phyloP scores from a whole-genome alignment of 495 filamentous ascomycete genomes.

The Hamigera avellanea region DNA sequence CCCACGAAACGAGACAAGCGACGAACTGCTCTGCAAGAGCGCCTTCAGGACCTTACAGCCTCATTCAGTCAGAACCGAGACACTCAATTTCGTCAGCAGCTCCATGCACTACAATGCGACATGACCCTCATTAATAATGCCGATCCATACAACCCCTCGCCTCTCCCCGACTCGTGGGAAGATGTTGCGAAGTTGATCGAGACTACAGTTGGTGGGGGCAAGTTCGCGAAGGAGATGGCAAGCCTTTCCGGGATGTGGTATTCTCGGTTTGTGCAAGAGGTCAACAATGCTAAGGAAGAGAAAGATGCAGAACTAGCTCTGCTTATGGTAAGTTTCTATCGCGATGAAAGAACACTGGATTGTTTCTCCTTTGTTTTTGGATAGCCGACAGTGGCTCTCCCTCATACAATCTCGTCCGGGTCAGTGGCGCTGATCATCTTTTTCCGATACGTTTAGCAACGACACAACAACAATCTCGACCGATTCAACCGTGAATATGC shows the following conservation, averaged over 20 bases:
- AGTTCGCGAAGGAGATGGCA: constrained; percentile 43
- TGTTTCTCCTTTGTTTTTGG: no score
- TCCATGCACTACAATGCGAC: constrained; percentile 80
- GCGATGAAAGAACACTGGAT: no score
- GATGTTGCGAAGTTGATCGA: constrained; percentile 56
- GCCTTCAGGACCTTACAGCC: constrained; percentile 57
- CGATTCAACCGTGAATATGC: constrained; percentile 29
- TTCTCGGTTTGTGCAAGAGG: constrained; percentile 64
- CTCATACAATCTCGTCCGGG: not conserved
- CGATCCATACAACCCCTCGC: constrained; percentile 60
- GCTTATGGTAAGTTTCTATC: constrained; percentile 64
- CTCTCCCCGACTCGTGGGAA: constrained; percentile 58
- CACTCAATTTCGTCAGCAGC: constrained; percentile 73
- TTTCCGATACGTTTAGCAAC: constrained; percentile 14
- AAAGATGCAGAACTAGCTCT: constrained; percentile 67
- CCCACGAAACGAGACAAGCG: constrained; percentile 85
- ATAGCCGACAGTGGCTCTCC: no score
- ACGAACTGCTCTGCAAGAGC: constrained; percentile 65
- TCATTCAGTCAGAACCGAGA: constrained; percentile 74
- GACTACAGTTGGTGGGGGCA: constrained; percentile 41
- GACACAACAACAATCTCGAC: constrained; percentile 31
- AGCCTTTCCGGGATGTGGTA: constrained; percentile 71
- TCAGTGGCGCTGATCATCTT: not conserved
- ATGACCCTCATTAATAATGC: constrained; percentile 76
- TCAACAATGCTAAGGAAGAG: constrained; percentile 76